Conservation (phyloP, 179 eudicot genomes). For the Sideroxylon spinosum region DNA sequence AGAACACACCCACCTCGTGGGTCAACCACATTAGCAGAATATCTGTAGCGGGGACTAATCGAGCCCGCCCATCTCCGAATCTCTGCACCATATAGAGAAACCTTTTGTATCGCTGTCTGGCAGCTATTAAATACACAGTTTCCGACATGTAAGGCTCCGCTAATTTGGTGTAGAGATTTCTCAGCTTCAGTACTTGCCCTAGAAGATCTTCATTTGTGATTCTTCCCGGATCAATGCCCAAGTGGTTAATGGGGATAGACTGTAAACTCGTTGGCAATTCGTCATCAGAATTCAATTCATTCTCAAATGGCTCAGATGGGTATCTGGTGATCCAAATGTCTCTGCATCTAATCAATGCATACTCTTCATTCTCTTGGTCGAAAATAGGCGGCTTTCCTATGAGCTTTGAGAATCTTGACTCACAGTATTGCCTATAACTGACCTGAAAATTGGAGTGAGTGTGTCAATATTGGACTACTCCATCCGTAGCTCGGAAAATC, state of each 20-base stretch:
- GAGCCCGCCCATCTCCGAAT: constrained; percentile 32
- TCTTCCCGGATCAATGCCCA: too few relatives aligned
- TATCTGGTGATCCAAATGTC: constrained; percentile 65
- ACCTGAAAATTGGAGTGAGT: constrained; percentile 36
- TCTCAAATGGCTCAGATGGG: constrained; percentile 78
- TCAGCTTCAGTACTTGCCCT: constrained; percentile 42
- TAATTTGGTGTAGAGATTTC: constrained; percentile 36
- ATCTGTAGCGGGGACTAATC: constrained; percentile 73
- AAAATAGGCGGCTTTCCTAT: constrained; percentile 72
- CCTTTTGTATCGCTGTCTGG: constrained; percentile 66
- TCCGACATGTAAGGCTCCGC: constrained; percentile 67
- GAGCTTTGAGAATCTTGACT: constrained; percentile 62
- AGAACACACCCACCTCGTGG: constrained; percentile 63
- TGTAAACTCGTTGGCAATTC: neutral
- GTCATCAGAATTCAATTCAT: constrained; percentile 38
- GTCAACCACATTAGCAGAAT: constrained; percentile 80
- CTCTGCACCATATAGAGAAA: constrained; percentile 45
- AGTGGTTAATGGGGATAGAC: too few relatives aligned
- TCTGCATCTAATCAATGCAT: constrained; percentile 67
- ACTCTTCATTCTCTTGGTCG: constrained; percentile 77
- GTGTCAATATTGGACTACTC: too few relatives aligned
- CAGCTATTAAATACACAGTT: constrained; percentile 65
- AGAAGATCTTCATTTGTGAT: constrained; percentile 36
- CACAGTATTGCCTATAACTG: constrained; percentile 59
- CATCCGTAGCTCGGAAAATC: too few relatives aligned